Base-by-base conservation (phyloP, 1,139 yeast genomes). In the Suhomyces wounanorum region DNA sequence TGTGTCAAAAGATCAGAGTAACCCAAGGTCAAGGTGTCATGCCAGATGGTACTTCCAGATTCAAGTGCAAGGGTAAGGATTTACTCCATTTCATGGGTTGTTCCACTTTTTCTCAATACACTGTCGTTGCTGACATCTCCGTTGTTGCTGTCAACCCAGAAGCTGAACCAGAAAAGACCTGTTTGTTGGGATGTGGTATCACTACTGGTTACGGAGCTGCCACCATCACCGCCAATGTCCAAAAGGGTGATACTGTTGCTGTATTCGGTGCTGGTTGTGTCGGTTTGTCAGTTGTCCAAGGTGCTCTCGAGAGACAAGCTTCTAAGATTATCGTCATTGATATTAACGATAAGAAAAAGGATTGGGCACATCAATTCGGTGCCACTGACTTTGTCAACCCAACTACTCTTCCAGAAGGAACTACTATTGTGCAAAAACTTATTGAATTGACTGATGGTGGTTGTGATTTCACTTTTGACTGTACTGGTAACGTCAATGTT, bases 171-270 rank as follows among this genome's bases (percentile, higher is more conserved):
- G 96, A 90, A 65, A 84, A 86, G 67, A 88, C 95, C 44, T 92
- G 98, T 78, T 76, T 94, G 70, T 82, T 95, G 62, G 99, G 99
- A 44, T 94, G 99, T 71, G 99, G 99, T 77, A 90, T 94, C 66
- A 94, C 99, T 55, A 94, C 99, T 49, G 99, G 99, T 57, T 90
- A 89, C 69, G 99, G 99, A 70, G 97, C 99, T 49, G 99, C 97
- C 49, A 82, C 89, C 60, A 88, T 89, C 74, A 89, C 97, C 49
- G 99, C 98, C 57, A 81, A 92, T 63, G 95, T 94, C 52, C 87
- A 88, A 69, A 80, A 84, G 68, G 97, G 97, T 61, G 97, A 94
- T 68, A 90, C 88, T 55, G 91, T 94, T 53, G 99, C 97, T 44
- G 89, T 94, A 45, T 94, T 95, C 65, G 99, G 99, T 69, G 96